These are phyloP conservation scores for Fusarium stilboides DNA, from an alignment of 2,329 filamentous ascomycete species.

Conservation along the genomic window DNA sequence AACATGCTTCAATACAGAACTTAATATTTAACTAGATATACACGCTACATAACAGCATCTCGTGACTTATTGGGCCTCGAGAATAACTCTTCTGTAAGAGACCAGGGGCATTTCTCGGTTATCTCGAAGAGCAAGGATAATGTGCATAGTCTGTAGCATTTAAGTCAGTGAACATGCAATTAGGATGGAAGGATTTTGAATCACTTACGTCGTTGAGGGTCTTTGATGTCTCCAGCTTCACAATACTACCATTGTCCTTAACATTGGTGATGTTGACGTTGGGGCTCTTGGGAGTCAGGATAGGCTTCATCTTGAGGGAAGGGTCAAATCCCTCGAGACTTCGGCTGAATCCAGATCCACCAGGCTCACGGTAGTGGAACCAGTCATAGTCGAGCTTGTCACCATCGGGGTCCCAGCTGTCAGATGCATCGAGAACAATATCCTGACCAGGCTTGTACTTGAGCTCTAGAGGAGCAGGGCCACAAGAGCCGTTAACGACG, in stretches of 20 bases:
- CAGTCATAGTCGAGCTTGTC: conserved; percentile 8
- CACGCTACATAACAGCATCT: not conserved
- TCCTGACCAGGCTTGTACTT: conserved; percentile 7
- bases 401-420: conserved; percentile 13
- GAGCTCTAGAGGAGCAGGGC: not conserved
- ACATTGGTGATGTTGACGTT: conserved; percentile 21
- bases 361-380: conserved; percentile 22
- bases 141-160: conserved; percentile 18
- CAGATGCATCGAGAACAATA: not conserved
- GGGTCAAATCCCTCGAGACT: conserved; percentile 18
- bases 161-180: not conserved
- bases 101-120: not conserved
- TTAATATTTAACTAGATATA: not conserved
- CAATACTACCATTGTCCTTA: not conserved
- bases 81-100: conserved; percentile 11
- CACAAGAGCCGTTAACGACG: conserved; percentile 1
- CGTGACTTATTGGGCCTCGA: not conserved
- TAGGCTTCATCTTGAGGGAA: not conserved
- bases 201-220: conserved; percentile 14
- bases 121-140: conserved; percentile 12
- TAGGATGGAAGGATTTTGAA: no score
- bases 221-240: conserved; percentile 2
- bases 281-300: not conserved
- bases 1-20: no score
- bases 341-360: conserved; percentile 3